phyloP scores from a whole-genome alignment of 768 basidiomycete genomes.

The Mycena galericulata region DNA sequence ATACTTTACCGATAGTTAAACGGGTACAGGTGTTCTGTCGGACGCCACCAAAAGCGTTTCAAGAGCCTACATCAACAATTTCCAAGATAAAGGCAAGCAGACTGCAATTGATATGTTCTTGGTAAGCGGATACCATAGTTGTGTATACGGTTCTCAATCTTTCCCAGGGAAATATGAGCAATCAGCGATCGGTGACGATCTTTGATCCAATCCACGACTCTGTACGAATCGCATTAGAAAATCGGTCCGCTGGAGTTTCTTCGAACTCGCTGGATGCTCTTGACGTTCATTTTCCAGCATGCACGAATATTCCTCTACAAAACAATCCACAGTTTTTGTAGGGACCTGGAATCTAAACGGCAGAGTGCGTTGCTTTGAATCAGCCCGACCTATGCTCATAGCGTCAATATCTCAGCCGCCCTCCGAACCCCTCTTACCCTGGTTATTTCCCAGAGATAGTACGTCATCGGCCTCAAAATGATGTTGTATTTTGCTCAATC shows the following conservation, averaged over 20 bases:
- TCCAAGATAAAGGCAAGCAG: conserved; percentile 96
- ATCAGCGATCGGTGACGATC: conserved; percentile 88
- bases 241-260: conserved; percentile 60
- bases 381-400: conserved; percentile 13
- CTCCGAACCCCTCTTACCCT: conserved; percentile 85
- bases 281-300: conserved; percentile 55
- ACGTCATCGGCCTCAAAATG: conserved; percentile 43
- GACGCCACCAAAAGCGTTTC: conserved; percentile 98
- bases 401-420: conserved; percentile 64
- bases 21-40: conserved; percentile 78
- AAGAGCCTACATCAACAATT: conserved; percentile 97
- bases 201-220: conserved; percentile 95
- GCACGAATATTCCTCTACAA: conserved; percentile 86
- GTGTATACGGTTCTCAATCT: conserved; percentile 24
- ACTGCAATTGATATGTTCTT: conserved; percentile 95
- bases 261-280: neutral
- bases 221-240: conserved; percentile 76
- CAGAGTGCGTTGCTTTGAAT: conserved; percentile 60
- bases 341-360: conserved; percentile 99
- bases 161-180: conserved; percentile 90
- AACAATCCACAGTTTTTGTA: conserved; percentile 78
- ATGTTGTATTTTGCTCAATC: conserved; percentile 31
- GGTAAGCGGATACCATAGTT: conserved; percentile 59
- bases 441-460: conserved; percentile 91
- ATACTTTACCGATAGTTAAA: conserved; percentile 15